Evolutionary conservation across 768 basidiomycete genomes (phyloP).

Genomic region (Russula foetens): DNA sequence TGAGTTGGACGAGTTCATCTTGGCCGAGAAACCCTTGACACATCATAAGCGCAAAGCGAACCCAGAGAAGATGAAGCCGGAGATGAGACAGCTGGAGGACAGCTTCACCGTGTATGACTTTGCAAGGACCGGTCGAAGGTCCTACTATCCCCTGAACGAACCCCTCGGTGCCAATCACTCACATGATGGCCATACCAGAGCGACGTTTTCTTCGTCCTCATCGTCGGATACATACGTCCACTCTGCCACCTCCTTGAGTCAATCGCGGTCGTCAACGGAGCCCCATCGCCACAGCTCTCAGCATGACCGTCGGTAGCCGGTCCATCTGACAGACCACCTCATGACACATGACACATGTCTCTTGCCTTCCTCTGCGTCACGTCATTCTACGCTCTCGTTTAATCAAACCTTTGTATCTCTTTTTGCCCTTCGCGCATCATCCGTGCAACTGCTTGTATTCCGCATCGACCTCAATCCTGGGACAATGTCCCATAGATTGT

Average conservation of each 20-base stretch:
- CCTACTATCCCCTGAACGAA: constrained; percentile 86
- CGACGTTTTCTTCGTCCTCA: constrained; percentile 9
- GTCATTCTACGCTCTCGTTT: constrained; percentile 2
- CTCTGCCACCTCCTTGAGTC: background rate
- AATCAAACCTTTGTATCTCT: background rate
- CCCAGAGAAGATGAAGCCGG: constrained; percentile 80
- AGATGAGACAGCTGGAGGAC: constrained; percentile 88
- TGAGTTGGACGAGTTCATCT: constrained; percentile 92
- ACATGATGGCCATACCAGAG: background rate
- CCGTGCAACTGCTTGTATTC: constrained; percentile 7
- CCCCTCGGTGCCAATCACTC: constrained; percentile 31
- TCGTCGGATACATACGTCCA: constrained; percentile 18
- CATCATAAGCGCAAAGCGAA: constrained; percentile 89
- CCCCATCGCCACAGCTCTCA: constrained; percentile 1
- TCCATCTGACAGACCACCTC: background rate
- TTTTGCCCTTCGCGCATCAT: background rate
- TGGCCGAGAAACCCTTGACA: constrained; percentile 97
- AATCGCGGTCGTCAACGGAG: background rate
- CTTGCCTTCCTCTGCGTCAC: background rate
- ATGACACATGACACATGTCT: constrained; percentile 1
- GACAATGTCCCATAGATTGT: constrained; percentile 1
- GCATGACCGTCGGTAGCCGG: background rate
- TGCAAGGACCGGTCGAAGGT: constrained; percentile 56
- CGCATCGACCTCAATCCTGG: background rate
- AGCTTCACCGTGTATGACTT: constrained; percentile 94